Base-by-base conservation (phyloP, 2,329 filamentous ascomycete species). In the Exophiala alcalophila region DNA sequence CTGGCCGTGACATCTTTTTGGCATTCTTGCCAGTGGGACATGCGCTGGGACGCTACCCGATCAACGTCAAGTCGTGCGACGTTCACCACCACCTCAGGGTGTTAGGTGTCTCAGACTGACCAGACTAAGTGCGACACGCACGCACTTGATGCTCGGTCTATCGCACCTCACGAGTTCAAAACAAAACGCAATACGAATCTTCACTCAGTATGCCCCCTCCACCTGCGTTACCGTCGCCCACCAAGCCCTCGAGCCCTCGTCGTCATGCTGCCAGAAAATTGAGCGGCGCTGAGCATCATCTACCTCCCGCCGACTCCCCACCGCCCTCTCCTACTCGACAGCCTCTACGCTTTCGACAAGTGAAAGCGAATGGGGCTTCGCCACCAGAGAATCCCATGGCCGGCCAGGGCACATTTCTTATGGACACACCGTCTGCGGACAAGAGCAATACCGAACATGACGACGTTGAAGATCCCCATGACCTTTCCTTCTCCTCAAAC, bases 401-500 rank as follows among this genome's bases (percentile, higher is more conserved):
- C n/a, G 29, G 16, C 14, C 29, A 41, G 12, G 42, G 49, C 19
- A 49, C 45, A 12, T 49, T 52, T 26, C 40, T 49, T 19, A 34
- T 45, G 8, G 49, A 52, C 15, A 40, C 49, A 11, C 38, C 45
- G 11, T 30, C 46, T 5, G 35, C 42, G 21, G 46, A 44, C 14
- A 27, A 43, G 18, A 14, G 14, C 15, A 19, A 41, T 23, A n/a
- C n/a, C n/a, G 40, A 49, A 8, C 27, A 56, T 20, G 54, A 53
- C 27, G 55, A 59, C 35, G 21, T 44, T 21, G 70, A 76, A 53
- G 82, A 90, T 66, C 88, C 84, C 34, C 90, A 96, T 71, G 90
- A 95, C 64, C 75, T 96, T 50, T 90, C 86, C 44, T 74, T 94
- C 57, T 83, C 83, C 36, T 80, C 84, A 34, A 75, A 82, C 49